Evolutionary conservation across 768 basidiomycete genomes (phyloP), one percentile per base, ranked within the genome.

Genomic region (Termitomyces sp.): DNA sequence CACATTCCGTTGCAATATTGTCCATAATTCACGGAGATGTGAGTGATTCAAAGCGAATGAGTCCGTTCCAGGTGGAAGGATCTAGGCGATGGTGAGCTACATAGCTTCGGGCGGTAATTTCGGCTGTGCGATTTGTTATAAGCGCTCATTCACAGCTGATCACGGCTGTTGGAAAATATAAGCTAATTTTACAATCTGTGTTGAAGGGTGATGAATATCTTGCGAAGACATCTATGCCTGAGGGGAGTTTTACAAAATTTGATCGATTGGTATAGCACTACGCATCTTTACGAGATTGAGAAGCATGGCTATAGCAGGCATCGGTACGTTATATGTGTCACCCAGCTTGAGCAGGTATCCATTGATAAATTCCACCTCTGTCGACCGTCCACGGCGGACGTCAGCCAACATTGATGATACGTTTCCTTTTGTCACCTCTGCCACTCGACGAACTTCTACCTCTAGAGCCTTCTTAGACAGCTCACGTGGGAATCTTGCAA

Each of bases 361-460:
- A 60, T 91, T 94, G 66, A 97, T 77, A 66, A 76, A 91, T 18
- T 88, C 82, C 26, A 98, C 81, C 74, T 98, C 95, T 0, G 93
- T 95, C 5, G 67, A 61, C 54, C 75, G 74, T 46, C 87, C 86
- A 35, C 72, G 71, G 62, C 79, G 79, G 32, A 95, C 70, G 68
- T 96, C 93, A 16, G 76, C 69, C 18, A 94, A 76, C 84, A 93
- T 97, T 16, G 89, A 91, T 6, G 93, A 93, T 54, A 86, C 80
- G 68, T 95, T 93, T 14, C 74, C 73, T 44, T 72, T 74, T 4
- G 92, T 95, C 26, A 74, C 56, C 9, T 76, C 62, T 16, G 85
- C 81, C 47, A 93, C 81, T 20, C 80, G 79, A 50, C 79, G 52
- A 35, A 87, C 85, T 67, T 91, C 84, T 44, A 74, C 65, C 62